Conservation (phyloP, 352 stramenopile genomes). For the Blastocystis hominis region DNA sequence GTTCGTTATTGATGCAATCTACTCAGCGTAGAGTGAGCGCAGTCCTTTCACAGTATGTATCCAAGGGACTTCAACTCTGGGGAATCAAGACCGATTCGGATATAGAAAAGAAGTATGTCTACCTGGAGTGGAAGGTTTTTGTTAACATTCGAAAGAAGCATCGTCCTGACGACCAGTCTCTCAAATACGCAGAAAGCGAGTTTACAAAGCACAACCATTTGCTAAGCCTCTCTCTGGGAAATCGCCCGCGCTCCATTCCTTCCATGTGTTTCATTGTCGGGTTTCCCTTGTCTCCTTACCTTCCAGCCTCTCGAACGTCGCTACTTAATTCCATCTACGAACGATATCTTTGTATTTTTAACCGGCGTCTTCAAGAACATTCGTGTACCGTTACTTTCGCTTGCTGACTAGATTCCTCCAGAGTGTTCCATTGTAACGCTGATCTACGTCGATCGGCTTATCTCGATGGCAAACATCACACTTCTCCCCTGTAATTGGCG, state of each 20-base stretch:
- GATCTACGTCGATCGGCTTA: conserved; percentile 96
- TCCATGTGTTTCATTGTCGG: neutral
- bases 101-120: conserved; percentile 32
- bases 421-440: conserved; percentile 95
- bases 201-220: conserved; percentile 42
- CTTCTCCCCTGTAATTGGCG: conserved; percentile 88
- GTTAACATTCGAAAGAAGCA: neutral
- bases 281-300: neutral
- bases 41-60: conserved; percentile 1
- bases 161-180: neutral
- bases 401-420: conserved; percentile 59
- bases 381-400: conserved; percentile 71
- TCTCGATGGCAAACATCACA: conserved; percentile 86
- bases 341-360: conserved; percentile 82
- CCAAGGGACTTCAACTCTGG: neutral
- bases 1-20: neutral
- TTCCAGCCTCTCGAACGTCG: neutral
- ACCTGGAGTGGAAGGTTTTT: conserved; percentile 11
- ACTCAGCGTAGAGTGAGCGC: neutral
- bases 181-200: conserved; percentile 9
- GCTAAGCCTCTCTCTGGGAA: conserved; percentile 1
- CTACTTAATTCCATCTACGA: conserved; percentile 67
- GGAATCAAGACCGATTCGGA: neutral
- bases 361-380: conserved; percentile 89
- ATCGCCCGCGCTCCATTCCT: conserved; percentile 2